These are phyloP conservation scores for Fragaria vesca DNA, from an alignment of 306 rosid species.

Conservation along the genomic window DNA sequence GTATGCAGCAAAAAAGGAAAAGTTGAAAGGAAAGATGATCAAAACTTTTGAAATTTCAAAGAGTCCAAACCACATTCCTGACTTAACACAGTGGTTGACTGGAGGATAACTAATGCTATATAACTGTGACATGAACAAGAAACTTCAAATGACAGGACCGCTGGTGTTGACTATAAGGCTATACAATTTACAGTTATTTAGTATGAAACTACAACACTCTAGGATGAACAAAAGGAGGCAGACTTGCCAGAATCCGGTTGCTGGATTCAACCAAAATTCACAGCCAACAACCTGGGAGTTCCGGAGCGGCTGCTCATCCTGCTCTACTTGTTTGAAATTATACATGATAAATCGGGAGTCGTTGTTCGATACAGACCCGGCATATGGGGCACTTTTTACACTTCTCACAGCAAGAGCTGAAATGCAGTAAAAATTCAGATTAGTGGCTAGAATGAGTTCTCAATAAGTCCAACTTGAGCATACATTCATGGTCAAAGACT, in stretches of 20 bases:
- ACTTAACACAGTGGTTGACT: not conserved
- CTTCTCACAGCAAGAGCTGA: conserved; percentile 78
- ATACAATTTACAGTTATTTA: conserved; percentile 34
- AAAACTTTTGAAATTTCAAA: not conserved
- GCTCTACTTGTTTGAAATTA: conserved; percentile 31
- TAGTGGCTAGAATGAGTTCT: not conserved
- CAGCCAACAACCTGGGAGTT: conserved; percentile 42
- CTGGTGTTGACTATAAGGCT: not conserved
- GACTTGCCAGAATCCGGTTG: conserved; percentile 18
- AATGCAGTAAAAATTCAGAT: conserved; percentile 12
- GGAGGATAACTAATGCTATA: not conserved
- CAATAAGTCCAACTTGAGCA: not conserved
- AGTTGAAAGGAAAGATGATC: not conserved
- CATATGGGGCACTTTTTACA: conserved; percentile 83
- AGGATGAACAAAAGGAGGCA: conserved; percentile 21
- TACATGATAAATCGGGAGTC: conserved; percentile 64
- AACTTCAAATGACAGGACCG: not conserved
- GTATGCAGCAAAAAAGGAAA: not conserved
- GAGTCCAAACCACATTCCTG: not conserved
- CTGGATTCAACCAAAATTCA: conserved; percentile 52
- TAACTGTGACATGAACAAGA: not conserved
- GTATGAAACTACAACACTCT: conserved; percentile 8
- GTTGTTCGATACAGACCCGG: conserved; percentile 63
- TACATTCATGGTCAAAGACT: not conserved
- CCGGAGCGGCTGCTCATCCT: conserved; percentile 21